phyloP scores from a whole-genome alignment of 371 early-diverging fungal species.

The Coemansia linderi region DNA sequence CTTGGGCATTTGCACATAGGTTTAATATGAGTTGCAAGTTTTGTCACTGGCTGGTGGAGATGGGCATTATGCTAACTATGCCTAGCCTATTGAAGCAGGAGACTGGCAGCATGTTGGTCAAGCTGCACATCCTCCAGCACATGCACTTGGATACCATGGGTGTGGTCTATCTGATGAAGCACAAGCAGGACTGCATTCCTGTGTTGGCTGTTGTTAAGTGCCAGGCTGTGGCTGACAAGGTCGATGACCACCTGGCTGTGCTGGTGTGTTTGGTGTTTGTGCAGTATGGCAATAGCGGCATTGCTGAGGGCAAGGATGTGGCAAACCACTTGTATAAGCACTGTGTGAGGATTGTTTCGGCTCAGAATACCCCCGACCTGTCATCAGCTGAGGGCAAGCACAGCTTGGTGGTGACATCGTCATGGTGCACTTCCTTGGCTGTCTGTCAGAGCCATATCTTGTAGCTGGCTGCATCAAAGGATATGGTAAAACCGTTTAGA shows the following conservation, averaged over 20 bases:
- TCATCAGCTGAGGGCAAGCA: slow-evolving; percentile 21
- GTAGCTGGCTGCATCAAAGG: slow-evolving; percentile 4
- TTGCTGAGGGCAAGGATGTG: background rate
- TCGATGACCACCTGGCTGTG: slow-evolving; percentile 39
- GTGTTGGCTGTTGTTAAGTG: slow-evolving; percentile 18
- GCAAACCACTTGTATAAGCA: background rate
- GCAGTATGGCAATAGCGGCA: slow-evolving; percentile 18
- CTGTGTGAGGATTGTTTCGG: slow-evolving; percentile 4
- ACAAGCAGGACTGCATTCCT: background rate
- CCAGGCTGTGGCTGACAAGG: slow-evolving; percentile 37
- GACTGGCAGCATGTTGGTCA: slow-evolving; percentile 41
- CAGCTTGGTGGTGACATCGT: slow-evolving; percentile 9
- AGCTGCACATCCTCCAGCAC: slow-evolving; percentile 47
- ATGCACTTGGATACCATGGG: slow-evolving; percentile 45
- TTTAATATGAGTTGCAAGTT: slow-evolving; percentile 83
- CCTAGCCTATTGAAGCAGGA: slow-evolving; percentile 88
- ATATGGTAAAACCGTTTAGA: slow-evolving; percentile 10
- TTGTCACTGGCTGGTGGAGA: slow-evolving; percentile 75
- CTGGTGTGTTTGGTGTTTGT: slow-evolving; percentile 18
- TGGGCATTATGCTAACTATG: slow-evolving; percentile 84
- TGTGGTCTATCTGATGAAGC: background rate
- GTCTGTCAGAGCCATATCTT: slow-evolving; percentile 10
- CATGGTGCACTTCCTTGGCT: slow-evolving; percentile 32
- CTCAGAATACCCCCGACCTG: background rate
- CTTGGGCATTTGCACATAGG: slow-evolving; percentile 78